Evolutionary conservation across 805 yeast species (phyloP).

Genomic region (Hanseniaspora occidentalis): DNA sequence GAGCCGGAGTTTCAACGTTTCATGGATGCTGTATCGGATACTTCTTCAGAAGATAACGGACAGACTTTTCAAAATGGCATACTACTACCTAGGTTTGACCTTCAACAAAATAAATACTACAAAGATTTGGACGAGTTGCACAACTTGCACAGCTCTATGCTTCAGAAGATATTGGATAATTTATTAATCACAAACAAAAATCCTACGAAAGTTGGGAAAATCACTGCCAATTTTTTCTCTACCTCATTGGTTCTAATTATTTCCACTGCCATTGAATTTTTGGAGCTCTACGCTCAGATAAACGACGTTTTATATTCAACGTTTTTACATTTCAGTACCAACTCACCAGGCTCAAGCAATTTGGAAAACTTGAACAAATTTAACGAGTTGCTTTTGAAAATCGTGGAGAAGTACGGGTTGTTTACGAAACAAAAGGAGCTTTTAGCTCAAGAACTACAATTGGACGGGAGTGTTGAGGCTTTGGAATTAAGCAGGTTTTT

Average conservation of each 20-base stretch:
- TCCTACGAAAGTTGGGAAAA: slow-evolving; percentile 21
- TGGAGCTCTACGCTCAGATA: slow-evolving; percentile 26
- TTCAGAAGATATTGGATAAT: slow-evolving; percentile 26
- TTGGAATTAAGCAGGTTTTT: slow-evolving; percentile 32
- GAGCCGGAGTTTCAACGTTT: slow-evolving; percentile 21
- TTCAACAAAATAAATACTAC: background rate
- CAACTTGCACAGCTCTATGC: slow-evolving; percentile 23
- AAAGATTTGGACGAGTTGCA: slow-evolving; percentile 1
- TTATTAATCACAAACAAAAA: slow-evolving; percentile 22
- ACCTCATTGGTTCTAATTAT: slow-evolving; percentile 30
- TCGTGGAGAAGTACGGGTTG: slow-evolving; percentile 30
- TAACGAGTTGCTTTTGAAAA: slow-evolving; percentile 27
- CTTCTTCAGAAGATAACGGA: slow-evolving; percentile 23
- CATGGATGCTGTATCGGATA: slow-evolving; percentile 18
- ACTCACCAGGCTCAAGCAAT: slow-evolving; percentile 12
- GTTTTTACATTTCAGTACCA: slow-evolving; percentile 20
- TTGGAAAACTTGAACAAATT: slow-evolving; percentile 18
- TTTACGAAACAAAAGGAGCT: slow-evolving; percentile 31
- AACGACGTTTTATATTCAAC: slow-evolving; percentile 25
- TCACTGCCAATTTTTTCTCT: slow-evolving; percentile 30
- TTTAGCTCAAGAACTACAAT: slow-evolving; percentile 40
- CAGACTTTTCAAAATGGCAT: background rate
- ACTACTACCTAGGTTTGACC: background rate
- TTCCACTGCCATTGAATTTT: slow-evolving; percentile 28
- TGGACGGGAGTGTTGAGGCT: slow-evolving; percentile 37